Evolutionary conservation across 371 early-diverging fungal genomes (phyloP), one percentile per base, ranked within the genome.

Genomic region (Thermomucor indicae-seudaticae): DNA sequence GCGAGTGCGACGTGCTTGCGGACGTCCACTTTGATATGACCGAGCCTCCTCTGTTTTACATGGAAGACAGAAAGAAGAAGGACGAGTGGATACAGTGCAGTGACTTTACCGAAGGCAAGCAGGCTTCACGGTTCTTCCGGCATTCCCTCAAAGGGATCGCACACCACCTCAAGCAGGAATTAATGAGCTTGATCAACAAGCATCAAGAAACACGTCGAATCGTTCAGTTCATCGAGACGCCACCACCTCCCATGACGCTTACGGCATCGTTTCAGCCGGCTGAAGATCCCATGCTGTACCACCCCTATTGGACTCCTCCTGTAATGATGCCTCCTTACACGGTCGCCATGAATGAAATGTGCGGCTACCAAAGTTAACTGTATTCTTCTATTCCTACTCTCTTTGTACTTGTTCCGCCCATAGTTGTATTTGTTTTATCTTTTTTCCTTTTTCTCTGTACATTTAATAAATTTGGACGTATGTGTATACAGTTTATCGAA

Each of bases 81-180:
- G 48, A 50, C 25, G 40, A 48, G 34, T 88, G 87, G 85, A 72
- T 79, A n/a, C 82, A 80, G 49, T 86, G 89, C 64, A 78, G 79
- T 23, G 90, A 90, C 55, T 90, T 90, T 49, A 89, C 88, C 10
- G 88, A 88, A 54, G 72, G 73, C 47, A 78, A 75, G 52, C 87
- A 88, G 69, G 88, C 88, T 5, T 79, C 85, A 17, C 51, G 78
- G 8, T 76, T 79, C 55, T 75, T 74, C 46, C 68, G 78, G 37
- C 90, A 89, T 49, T 73, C 85, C 6, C 64, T 87, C 31, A 78
- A 80, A 43, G 85, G 85, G 3, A 48, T 80, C 8, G 64, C 78
- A 4, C 67, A 75, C 28, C 50, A 49, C 10, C 24, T 85, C 41
- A 79, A 78, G 56, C 69, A 74, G 55, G 83, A 83, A 47, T 25